These are phyloP conservation scores for Leptographium galeiforme DNA, from an alignment of 2,329 filamentous ascomycete genomes.

Conservation along the genomic window DNA sequence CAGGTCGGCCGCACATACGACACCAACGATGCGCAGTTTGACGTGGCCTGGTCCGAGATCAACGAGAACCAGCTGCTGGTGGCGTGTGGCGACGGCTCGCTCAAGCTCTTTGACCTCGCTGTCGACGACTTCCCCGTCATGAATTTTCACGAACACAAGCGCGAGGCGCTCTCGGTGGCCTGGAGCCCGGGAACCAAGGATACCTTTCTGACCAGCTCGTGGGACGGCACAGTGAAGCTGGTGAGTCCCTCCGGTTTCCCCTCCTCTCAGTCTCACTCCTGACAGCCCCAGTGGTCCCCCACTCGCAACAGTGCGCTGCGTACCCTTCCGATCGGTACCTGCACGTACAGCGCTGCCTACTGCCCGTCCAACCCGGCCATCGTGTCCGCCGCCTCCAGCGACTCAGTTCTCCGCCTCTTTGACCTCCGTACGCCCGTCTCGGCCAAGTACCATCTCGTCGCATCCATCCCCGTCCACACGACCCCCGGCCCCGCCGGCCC, in stretches of 20 bases:
- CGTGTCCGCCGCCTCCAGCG: slow-evolving; percentile 75
- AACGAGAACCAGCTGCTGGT: slow-evolving; percentile 90
- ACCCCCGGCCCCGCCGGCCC: slow-evolving; percentile 21
- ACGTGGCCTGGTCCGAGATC: slow-evolving; percentile 87
- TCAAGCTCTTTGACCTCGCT: slow-evolving; percentile 84
- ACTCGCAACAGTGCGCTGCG: slow-evolving; percentile 59
- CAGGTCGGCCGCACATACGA: slow-evolving; percentile 83
- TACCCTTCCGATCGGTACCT: slow-evolving; percentile 82
- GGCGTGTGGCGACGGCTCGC: slow-evolving; percentile 81
- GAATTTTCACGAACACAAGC: slow-evolving; percentile 84
- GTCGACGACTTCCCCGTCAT: slow-evolving; percentile 76
- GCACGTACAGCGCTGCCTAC: slow-evolving; percentile 88
- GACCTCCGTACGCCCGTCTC: slow-evolving; percentile 79
- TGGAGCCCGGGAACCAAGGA: slow-evolving; percentile 91
- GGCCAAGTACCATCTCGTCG: slow-evolving; percentile 74
- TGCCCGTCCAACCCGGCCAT: slow-evolving; percentile 77
- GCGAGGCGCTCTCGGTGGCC: slow-evolving; percentile 82
- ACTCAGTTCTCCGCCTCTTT: slow-evolving; percentile 81
- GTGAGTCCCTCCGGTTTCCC: slow-evolving; percentile 23
- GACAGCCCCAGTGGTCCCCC: slow-evolving; percentile 60
- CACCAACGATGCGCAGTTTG: slow-evolving; percentile 93
- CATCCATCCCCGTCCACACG: slow-evolving; percentile 74
- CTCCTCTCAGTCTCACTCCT: neutral
- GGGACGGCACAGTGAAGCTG: slow-evolving; percentile 93
- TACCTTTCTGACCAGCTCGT: slow-evolving; percentile 79